Base-by-base conservation (phyloP, 176 grass and related monocot species). In the Saccharum officinarum region DNA sequence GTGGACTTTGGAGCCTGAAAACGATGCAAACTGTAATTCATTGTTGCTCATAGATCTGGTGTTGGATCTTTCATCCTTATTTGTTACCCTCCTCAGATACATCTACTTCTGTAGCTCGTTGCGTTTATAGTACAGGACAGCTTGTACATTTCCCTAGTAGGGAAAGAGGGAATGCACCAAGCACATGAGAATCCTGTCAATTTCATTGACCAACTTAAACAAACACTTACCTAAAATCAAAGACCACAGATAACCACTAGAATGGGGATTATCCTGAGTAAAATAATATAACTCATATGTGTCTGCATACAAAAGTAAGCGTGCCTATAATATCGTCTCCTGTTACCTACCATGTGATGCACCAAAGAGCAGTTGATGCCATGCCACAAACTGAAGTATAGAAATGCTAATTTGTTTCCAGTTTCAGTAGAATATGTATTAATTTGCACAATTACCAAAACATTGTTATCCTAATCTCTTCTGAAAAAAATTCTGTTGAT, bases 111-210 rank as follows among this genome's bases (percentile, higher is more conserved):
- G 26, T 71, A 85, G 16, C 72, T 68, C 20, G 18, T 62, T 31
- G 71, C 69, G 59, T 80, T 62, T 62, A 49, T 28, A 49, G 78
- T 47, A 38, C 26, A 73, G 8, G 69, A 47, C 44, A 80, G 78
- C 59, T 50, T 90, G 59, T 87, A 18, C 90, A 91, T 40, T 92
- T 82, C 86, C 82, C 82, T 8, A 86, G 82, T 79, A 88, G 86
- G 82, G 86, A 78, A 78, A 88, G 82, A 82, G 86, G 86, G 82
- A 82, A 92, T 85, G 90, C 88, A 92, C 82, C 82, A 79, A 72
- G 84, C 85, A 91, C 85, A 87, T 87, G 85, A 75, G 68, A 76
- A 87, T 65, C 85, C 89, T 80, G 80, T 77, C 81, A 74, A 80
- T 75, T 80, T 65, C 76, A 80, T 91, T 91, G 89, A 91, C 89